Base-by-base conservation (phyloP, 1,284 basidiomycete species). In the Caloboletus inedulis region DNA sequence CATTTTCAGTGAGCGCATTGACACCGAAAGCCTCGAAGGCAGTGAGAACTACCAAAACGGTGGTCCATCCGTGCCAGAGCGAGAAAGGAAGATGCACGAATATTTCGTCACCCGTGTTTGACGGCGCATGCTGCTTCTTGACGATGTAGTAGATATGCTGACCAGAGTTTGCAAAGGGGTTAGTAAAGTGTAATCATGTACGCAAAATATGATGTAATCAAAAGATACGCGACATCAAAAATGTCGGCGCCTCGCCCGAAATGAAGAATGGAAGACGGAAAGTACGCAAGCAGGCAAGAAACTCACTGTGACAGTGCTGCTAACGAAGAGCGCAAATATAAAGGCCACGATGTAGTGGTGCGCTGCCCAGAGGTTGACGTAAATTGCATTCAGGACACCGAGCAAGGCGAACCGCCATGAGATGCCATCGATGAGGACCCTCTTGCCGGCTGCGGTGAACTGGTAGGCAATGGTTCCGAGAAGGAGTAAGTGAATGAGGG, bases 21-120 rank as follows among this genome's bases (percentile, higher is more conserved):
- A 86, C 84, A 58, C 94, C 94, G 63, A 96, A 96, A 0, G 93
- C 94, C 68, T 94, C 87, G 69, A 98, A 97, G 4, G 82, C 87
- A 43, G 91, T 89, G 55, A 97, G 75, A 57, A 97, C 78, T 59
- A 96, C 89, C 53, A 97, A 82, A 47, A 97, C 88, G 45, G 92
- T 94, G 14, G 91, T 93, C 89, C 94, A 96, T 46, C 94, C 94
- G 68, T 97, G 94, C 76, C 89, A 97, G 51, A 95, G 82, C 9
- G 91, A 94, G 80, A 95, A 94, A 9, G 93, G 93, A 14, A 91
- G 81, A 65, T 91, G 89, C 35, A 91, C 74, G 57, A 89, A 89
- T 56, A 91, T 69, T 70, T 96, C 92, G 57, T 94, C 91, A 25
- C 78, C 76, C 37, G 79, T 65, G 58, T 68, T 80, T 63, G 85